phyloP scores from a whole-genome alignment of 108 stramenopile species.

The Fragilaria radians region DNA sequence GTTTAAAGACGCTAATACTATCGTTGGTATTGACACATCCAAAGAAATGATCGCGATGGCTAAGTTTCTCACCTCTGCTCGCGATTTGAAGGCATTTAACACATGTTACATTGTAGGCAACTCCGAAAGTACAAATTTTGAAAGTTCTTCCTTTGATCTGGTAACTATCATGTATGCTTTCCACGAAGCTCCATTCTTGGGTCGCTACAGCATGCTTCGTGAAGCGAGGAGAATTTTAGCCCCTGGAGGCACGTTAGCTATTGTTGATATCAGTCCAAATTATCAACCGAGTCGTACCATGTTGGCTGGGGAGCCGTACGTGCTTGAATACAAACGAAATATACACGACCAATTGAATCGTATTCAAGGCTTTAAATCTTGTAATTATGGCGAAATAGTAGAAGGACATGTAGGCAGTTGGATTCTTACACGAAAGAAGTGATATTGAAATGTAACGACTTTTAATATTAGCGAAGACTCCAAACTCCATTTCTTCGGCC shows the following conservation, averaged over 20 bases:
- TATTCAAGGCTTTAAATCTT: neutral
- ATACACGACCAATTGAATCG: constrained; percentile 30
- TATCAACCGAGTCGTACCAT: constrained; percentile 36
- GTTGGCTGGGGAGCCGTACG: constrained; percentile 59
- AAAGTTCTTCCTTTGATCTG: constrained; percentile 18
- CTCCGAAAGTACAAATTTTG: constrained; percentile 32
- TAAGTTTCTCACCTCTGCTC: constrained; percentile 10
- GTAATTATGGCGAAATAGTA: neutral
- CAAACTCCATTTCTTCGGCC: too few species aligned
- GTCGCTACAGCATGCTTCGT: constrained; percentile 28
- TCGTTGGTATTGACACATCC: constrained; percentile 45
- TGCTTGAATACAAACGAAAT: constrained; percentile 57
- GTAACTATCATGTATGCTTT: constrained; percentile 40
- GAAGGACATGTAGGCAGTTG: neutral
- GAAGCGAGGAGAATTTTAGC: constrained; percentile 39
- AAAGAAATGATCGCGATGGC: constrained; percentile 57
- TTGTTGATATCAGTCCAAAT: constrained; percentile 47
- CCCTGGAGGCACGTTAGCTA: constrained; percentile 37
- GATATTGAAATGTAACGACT: too few species aligned
- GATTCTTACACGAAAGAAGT: neutral
- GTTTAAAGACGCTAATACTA: constrained; percentile 35
- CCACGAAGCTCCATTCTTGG: constrained; percentile 40
- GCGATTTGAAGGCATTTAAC: neutral
- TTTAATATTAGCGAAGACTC: too few species aligned
- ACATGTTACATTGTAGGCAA: constrained; percentile 19